Evolutionary conservation across 2,329 filamentous ascomycete species (phyloP), one percentile per base, ranked within the genome.

Genomic region (Fusarium nisikadoi): DNA sequence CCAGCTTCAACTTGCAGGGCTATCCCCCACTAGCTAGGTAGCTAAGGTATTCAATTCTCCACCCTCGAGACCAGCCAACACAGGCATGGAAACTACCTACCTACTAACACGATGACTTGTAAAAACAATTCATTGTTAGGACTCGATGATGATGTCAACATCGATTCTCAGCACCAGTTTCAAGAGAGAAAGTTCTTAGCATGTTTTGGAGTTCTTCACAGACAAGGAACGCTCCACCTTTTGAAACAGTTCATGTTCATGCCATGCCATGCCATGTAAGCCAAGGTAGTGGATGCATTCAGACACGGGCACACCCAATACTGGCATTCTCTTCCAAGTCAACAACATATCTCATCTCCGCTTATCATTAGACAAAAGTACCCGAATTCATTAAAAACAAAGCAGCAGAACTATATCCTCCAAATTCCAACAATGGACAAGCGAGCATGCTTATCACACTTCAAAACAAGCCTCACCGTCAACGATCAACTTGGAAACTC

Each of bases 221-320:
- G 57, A 29, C 50, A 38, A 69, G 64, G 36, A 49, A 47, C 35
- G 42, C 35, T 33, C 33, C 47, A 42, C 50, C 29, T 46, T 56
- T 67, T 75, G 66, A 70, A 73, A 70, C 72, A 61, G 70, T 65
- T 73, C 71, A 74, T 74, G 59, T 57, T 62, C 54, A 68, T 68
- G 52, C 42, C 63, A 74, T 63, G 45, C 46, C 50, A 67, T 66
- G 62, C 43, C 60, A 71, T 73, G 56, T 47, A 62, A 68, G 70
- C 58, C 41, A 66, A 68, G 54, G 49, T 38, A 46, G 62, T 65
- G 70, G 61, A 62, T 71, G 59, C 60, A 63, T 75, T 62, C 58
- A 65, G 50, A 63, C 61, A 66, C 41, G 29, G 27, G 33, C 45
- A 36, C n/a, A 19, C 45, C 43, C 47, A 57, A 20, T 20, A 39